Evolutionary conservation across 2,329 filamentous ascomycete genomes (phyloP), one percentile per base, ranked within the genome.

Genomic region (Trichoderma atroviride): DNA sequence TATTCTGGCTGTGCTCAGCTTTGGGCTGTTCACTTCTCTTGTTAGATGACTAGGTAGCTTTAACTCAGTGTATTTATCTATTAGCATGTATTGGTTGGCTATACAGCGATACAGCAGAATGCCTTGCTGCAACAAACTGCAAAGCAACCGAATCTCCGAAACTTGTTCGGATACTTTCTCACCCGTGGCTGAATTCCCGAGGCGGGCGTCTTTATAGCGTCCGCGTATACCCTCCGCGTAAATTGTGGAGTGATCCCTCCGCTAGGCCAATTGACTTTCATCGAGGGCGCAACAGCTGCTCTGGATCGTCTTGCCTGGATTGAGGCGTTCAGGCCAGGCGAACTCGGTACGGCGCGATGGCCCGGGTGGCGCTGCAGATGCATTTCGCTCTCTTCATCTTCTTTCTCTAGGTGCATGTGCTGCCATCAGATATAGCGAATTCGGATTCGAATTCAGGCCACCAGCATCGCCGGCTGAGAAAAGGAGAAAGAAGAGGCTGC

Each of bases 161-260:
- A 4, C 3, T 9, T 50, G 47, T 58, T 50, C 63, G 53, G 52
- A 58, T 19, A 5, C 40, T 47, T 56, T 22, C 37, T 29, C 52
- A 52, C 29, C 43, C 61, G 40, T 53, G 43, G 40, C 40, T 50
- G 63, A 50, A 24, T 35, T 29, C 40, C 53, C 11, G 33, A 37
- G n/a, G 27, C 47, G 61, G 33, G 61, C 55, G 24, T 35, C 29
- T 35, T 24, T 35, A 13, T 57, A 66, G 37, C 16, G 63, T 57
- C 53, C 53, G 63, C 35, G 63, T 58, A 58, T 50, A 19, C 55
- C 19, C 29, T 57, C 53, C 53, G 63, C 35, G 63, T 58, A 58
- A 35, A 35, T 14, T 35, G 50, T 43, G 61, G 50, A 24, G 31
- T 64, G n/a, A 13, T 22, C 47, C 22, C 6, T n/a, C 47, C 29